Conservation (phyloP, 2,329 filamentous ascomycete species). For the Trichoderma sp. region DNA sequence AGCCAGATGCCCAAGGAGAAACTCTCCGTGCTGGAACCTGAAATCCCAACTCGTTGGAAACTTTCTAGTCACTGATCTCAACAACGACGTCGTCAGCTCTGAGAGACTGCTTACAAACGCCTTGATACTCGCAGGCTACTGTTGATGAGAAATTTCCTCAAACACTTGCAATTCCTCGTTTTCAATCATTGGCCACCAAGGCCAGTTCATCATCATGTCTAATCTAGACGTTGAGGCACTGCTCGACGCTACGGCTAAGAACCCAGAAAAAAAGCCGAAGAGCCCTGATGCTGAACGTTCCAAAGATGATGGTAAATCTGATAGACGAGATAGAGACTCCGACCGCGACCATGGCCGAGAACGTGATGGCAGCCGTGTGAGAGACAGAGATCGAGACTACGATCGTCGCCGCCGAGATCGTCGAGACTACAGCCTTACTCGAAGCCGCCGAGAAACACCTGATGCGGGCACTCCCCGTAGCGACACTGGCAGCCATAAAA, state of each 20-base stretch:
- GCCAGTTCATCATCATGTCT: slow-evolving; percentile 41
- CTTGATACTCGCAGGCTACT: neutral
- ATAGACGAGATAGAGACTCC: slow-evolving; percentile 20
- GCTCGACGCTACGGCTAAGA: slow-evolving; percentile 77
- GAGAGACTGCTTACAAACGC: neutral
- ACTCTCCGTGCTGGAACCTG: neutral
- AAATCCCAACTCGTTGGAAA: slow-evolving; percentile 2
- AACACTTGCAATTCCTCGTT: neutral
- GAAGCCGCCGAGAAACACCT: slow-evolving; percentile 48
- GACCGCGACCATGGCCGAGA: slow-evolving; percentile 43
- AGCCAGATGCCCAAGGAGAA: slow-evolving; percentile 7
- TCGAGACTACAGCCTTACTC: slow-evolving; percentile 55
- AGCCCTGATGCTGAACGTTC: slow-evolving; percentile 54
- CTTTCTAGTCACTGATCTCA: neutral
- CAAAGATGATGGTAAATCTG: slow-evolving; percentile 31
- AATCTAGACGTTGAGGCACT: slow-evolving; percentile 80
- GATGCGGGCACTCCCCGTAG: slow-evolving; percentile 68
- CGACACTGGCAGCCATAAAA: slow-evolving; percentile 77
- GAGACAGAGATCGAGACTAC: slow-evolving; percentile 52
- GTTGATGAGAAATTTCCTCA: neutral
- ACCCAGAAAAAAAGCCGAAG: slow-evolving; percentile 49
- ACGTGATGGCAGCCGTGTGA: slow-evolving; percentile 37
- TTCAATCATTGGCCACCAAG: neutral
- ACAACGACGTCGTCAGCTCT: neutral
- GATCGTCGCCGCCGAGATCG: slow-evolving; percentile 50